Evolutionary conservation across 2,329 filamentous ascomycete genomes (phyloP).

Genomic region (Aureobasidium uvarum): DNA sequence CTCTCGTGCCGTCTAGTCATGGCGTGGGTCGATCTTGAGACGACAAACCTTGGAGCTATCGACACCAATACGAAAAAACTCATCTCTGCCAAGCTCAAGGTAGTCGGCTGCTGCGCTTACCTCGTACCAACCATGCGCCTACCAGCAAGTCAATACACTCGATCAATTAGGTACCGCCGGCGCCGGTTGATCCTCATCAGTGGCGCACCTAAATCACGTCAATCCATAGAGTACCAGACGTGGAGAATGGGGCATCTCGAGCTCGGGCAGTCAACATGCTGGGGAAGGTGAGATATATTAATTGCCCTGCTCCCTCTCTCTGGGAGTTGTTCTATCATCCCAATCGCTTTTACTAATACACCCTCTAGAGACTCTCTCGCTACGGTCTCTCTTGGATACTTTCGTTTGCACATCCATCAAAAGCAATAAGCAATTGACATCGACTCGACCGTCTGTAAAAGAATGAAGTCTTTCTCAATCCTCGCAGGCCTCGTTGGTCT

Average conservation of each 20-base stretch:
- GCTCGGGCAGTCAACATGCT: constrained; percentile 16
- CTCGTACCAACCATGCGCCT: constrained; percentile 4
- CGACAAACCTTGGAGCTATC: constrained; percentile 18
- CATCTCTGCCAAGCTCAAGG: constrained; percentile 14
- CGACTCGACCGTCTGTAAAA: neutral
- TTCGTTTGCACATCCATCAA: constrained; percentile 31
- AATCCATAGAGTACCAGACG: constrained; percentile 16
- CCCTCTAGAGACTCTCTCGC: constrained; percentile 46
- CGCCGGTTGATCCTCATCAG: constrained; percentile 26
- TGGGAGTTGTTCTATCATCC: neutral
- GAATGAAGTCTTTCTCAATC: constrained; percentile 26
- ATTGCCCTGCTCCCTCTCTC: constrained; percentile 7
- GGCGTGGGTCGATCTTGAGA: constrained; percentile 11
- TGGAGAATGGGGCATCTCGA: constrained; percentile 18
- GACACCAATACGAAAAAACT: constrained; percentile 22
- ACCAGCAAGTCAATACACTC: constrained; percentile 9
- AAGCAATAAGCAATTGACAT: neutral
- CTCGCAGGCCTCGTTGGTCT: constrained; percentile 26
- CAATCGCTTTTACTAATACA: constrained; percentile 29
- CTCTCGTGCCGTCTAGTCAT: constrained; percentile 17
- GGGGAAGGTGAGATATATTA: constrained; percentile 20
- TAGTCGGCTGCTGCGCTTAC: constrained; percentile 18
- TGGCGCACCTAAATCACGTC: constrained; percentile 26
- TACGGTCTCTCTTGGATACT: constrained; percentile 44
- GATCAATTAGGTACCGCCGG: neutral